Base-by-base conservation (phyloP, 1,139 yeast genomes). In the Hansenula lynferdii region DNA sequence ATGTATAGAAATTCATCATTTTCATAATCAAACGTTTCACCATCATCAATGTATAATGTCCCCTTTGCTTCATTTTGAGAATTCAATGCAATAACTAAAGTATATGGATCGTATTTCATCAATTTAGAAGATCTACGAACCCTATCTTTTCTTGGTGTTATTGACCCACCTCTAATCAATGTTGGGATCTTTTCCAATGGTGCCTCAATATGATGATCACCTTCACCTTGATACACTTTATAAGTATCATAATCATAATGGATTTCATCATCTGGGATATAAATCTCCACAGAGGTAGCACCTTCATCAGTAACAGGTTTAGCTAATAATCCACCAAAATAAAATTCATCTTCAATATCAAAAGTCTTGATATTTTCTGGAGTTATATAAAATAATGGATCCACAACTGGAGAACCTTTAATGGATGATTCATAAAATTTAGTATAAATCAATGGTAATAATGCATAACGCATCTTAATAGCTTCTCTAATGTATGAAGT, bases 31-130 rank as follows among this genome's bases (percentile, higher is more conserved):
- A 73, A 86, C 0, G 92, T 71, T 52, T 80, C 85, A 12, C 96
- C 95, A 59, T 86, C 96, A 59, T 90, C 98, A 34, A 83, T 62
- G 56, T 90, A 92, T 24, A 92, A 57, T 9, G 57, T 53, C 2
- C 84, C 82, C 0, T 58, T 53, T 0, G 94, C 90, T 2, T 56
- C 45, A 1, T 78, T 78, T 1, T 63, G 52, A 4, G 57, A 50
- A 48, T 71, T 70, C 16, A 83, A 67, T 0, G 86, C 87, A 31
- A 92, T 64, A 3, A 82, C 69, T 35, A 92, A 53, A 0, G 96
- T 85, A 57, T 80, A 86, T 3, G 98, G 97, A 57, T 92, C 99
- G 45, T 71, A 64, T 31, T 58, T 64, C 95, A 86, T 89, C 45
- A 86, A 65, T 51, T 72, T 77, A 8, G 92, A 64, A 1, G 96